phyloP scores from a whole-genome alignment of 2,329 filamentous ascomycete species.

The Aspergillus versicolor region DNA sequence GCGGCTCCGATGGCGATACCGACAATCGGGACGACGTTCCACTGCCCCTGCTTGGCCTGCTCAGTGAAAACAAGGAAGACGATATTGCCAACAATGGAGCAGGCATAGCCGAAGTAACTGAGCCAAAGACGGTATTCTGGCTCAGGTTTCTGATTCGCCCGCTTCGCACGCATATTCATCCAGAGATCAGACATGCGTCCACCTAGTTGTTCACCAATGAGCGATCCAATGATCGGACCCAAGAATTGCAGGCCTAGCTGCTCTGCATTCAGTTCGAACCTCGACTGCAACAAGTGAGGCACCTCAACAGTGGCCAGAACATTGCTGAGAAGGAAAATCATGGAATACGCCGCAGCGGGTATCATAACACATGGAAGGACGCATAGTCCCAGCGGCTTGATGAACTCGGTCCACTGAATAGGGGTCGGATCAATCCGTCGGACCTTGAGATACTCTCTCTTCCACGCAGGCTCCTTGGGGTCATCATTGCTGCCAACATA shows the following conservation, averaged over 20 bases:
- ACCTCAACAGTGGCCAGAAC: slow-evolving; percentile 60
- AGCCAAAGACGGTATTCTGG: slow-evolving; percentile 61
- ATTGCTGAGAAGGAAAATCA: slow-evolving; percentile 57
- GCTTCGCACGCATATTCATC: slow-evolving; percentile 48
- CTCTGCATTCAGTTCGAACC: slow-evolving; percentile 59
- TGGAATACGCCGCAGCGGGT: slow-evolving; percentile 55
- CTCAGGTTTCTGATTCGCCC: slow-evolving; percentile 38
- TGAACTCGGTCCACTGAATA: slow-evolving; percentile 50
- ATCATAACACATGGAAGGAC: slow-evolving; percentile 51
- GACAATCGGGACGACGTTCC: slow-evolving; percentile 58
- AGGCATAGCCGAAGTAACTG: slow-evolving; percentile 53
- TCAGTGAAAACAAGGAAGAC: slow-evolving; percentile 58
- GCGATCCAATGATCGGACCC: slow-evolving; percentile 57
- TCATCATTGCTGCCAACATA: slow-evolving; percentile 42
- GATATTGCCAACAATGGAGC: slow-evolving; percentile 55
- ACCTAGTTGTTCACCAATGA: slow-evolving; percentile 63
- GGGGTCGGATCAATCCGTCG: slow-evolving; percentile 55
- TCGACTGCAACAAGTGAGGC: slow-evolving; percentile 56
- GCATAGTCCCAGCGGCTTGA: slow-evolving; percentile 51
- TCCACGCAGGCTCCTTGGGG: slow-evolving; percentile 35
- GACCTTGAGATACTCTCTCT: slow-evolving; percentile 46
- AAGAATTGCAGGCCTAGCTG: slow-evolving; percentile 62
- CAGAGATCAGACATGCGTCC: slow-evolving; percentile 57
- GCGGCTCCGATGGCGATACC: slow-evolving; percentile 54
- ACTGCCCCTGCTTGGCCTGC: slow-evolving; percentile 46